A percentile compares a stretch with the other conserved stretches of the same genome.
phyloP scores from a whole-genome alignment of 2,329 filamentous ascomycete genomes.

The Dactylellina parvicollis region DNA sequence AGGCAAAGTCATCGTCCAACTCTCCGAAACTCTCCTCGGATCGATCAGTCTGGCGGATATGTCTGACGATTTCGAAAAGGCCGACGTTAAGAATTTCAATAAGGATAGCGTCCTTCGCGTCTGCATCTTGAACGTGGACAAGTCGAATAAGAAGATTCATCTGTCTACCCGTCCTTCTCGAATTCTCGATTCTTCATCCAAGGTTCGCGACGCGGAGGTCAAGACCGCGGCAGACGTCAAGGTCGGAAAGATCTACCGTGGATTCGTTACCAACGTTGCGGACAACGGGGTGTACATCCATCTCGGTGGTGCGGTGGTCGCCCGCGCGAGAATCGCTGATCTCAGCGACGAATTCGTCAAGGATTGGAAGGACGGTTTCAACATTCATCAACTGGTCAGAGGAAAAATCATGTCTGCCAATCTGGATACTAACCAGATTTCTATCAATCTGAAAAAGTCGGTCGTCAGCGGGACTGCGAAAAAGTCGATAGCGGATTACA shows the following conservation, averaged over 20 bases:
- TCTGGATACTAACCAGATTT: constrained; percentile 73
- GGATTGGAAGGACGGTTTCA: constrained; percentile 91
- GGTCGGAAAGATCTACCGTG: constrained; percentile 81
- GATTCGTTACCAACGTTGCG: constrained; percentile 88
- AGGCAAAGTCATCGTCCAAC: constrained; percentile 82
- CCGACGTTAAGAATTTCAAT: constrained; percentile 76
- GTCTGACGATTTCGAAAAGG: constrained; percentile 83
- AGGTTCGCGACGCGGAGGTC: constrained; percentile 83
- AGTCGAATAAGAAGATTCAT: constrained; percentile 81
- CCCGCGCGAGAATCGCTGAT: constrained; percentile 84
- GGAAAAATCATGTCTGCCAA: constrained; percentile 83
- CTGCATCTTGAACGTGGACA: constrained; percentile 82
- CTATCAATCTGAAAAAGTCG: constrained; percentile 87
- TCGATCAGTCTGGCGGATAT: constrained; percentile 84
- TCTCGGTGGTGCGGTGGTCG: constrained; percentile 81
- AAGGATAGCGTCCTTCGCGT: constrained; percentile 89
- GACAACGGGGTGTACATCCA: constrained; percentile 90
- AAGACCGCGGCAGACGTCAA: constrained; percentile 75
- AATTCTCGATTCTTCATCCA: constrained; percentile 83
- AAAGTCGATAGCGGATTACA: constrained; percentile 77
- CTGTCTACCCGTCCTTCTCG: constrained; percentile 87
- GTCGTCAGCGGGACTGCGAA: constrained; percentile 72
- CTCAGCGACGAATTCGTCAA: constrained; percentile 91
- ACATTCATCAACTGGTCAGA: constrained; percentile 88
- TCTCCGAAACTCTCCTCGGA: constrained; percentile 81